Conservation (phyloP, 1,139 yeast genomes). For the Yamadazyma friedrichii region DNA sequence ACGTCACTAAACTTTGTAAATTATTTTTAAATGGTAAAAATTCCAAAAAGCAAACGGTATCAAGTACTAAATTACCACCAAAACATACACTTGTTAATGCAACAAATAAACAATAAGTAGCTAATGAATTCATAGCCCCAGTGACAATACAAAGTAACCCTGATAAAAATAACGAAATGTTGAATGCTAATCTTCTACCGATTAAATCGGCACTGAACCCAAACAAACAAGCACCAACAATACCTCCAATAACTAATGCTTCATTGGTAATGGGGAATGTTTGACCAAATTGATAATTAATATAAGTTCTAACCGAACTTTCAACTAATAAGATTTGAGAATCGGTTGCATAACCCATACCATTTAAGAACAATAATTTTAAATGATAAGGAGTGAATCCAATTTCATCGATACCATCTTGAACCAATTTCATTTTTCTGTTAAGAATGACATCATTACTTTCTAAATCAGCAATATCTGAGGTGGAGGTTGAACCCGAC, state of each 20-base stretch:
- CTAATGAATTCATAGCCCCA: slow-evolving; percentile 50
- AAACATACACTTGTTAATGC: slow-evolving; percentile 47
- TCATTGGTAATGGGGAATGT: slow-evolving; percentile 30
- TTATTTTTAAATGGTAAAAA: slow-evolving; percentile 48
- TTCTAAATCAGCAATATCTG: slow-evolving; percentile 26
- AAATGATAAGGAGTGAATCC: slow-evolving; percentile 37
- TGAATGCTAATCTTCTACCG: slow-evolving; percentile 58
- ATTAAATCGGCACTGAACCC: slow-evolving; percentile 60
- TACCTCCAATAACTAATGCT: slow-evolving; percentile 42
- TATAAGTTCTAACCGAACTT: slow-evolving; percentile 34
- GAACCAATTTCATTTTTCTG: slow-evolving; percentile 28
- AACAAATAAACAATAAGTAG: slow-evolving; percentile 50
- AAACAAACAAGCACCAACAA: slow-evolving; percentile 56
- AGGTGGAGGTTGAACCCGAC: slow-evolving; percentile 13
- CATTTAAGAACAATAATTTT: slow-evolving; percentile 45
- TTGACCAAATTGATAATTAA: slow-evolving; percentile 43
- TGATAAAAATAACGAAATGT: slow-evolving; percentile 48
- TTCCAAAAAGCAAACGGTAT: slow-evolving; percentile 60
- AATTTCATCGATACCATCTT: slow-evolving; percentile 36
- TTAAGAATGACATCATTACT: slow-evolving; percentile 25
- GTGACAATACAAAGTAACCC: slow-evolving; percentile 52
- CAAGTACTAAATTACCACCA: slow-evolving; percentile 63
- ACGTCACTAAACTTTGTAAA: slow-evolving; percentile 50
- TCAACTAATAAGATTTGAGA: slow-evolving; percentile 51
- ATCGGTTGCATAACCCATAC: slow-evolving; percentile 66